Base-by-base conservation (phyloP, 2,329 filamentous ascomycete species). In the Neonectria hederae region DNA sequence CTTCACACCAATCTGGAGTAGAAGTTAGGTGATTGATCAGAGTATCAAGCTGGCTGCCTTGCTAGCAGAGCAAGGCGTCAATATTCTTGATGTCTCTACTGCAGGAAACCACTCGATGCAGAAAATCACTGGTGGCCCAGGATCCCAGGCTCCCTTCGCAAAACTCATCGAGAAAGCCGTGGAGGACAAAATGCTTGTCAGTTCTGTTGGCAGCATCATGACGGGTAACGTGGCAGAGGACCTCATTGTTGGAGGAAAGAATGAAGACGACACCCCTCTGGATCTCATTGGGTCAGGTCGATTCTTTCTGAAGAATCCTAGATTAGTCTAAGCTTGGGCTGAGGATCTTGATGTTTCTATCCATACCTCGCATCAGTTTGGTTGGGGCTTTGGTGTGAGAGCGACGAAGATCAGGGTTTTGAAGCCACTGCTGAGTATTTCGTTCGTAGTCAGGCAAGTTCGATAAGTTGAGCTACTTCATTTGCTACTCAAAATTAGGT, bases 21-120 rank as follows among this genome's bases (percentile, higher is more conserved):
- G 89, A 68, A 87, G 85, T 71, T 96, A 92, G 92, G 90, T 85
- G 0, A 69, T 87, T 2, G 84, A 88, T 17, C 85, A 95, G 59
- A 89, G 88, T 0, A 82, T 88, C 30, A 82, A 82, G 53, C 84
- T 96, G 1, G 90, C 92, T 0, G 76, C 83, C 49, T 78, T 89
- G 0, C 81, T 96, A 0, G 89, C 89, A 0, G 85, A 87, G 1
- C 82, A 79, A 13, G 92, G 92, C 2, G 87, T 95, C 3, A 92
- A 96, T 75, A 80, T 96, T 2, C 80, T 96, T 1, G 93, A 96
- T 72, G 86, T 94, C 9, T 90, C 87, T 1, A 86, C 84, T 2
- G 92, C 88, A 1, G 92, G 91, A 4, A 86, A 86, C 52, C 87
- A 93, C 72, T 77, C 83, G 0, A 74, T 77, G 52, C 87, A 89